A percentile compares a stretch with the other conserved stretches of the same genome.
These are phyloP conservation scores for Cucurbita pepo DNA, from an alignment of 306 rosid species.

Conservation along the genomic window DNA sequence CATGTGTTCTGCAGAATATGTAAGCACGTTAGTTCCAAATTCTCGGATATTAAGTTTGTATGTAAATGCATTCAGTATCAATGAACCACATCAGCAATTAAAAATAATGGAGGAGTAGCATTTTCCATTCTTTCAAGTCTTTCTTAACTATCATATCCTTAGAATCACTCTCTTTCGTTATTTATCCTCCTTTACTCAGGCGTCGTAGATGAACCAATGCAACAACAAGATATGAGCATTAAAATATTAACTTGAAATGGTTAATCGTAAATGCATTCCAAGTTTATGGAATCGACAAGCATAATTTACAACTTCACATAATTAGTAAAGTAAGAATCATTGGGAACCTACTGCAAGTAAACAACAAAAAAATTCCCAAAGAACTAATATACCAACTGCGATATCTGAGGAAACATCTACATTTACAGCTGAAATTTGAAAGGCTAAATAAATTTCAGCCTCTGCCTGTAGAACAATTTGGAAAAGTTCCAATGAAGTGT, in stretches of 20 bases:
- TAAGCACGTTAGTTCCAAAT: neutral
- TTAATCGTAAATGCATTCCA: neutral
- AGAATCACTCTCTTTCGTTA: too few species aligned
- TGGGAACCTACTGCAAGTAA: neutral
- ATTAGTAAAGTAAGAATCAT: neutral
- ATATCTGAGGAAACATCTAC: neutral
- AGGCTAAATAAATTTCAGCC: neutral
- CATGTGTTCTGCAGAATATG: slow-evolving; percentile 74
- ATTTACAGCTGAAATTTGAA: neutral
- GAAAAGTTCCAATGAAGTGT: neutral
- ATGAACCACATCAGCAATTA: neutral
- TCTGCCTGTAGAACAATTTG: neutral
- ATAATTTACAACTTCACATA: neutral
- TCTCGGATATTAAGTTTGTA: neutral
- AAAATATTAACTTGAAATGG: neutral
- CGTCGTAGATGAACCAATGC: neutral
- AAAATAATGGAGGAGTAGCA: too few species aligned
- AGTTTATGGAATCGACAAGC: neutral
- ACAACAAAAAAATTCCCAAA: neutral
- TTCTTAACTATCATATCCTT: too few species aligned
- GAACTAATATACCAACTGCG: neutral
- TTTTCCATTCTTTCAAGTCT: too few species aligned
- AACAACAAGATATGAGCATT: neutral
- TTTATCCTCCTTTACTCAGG: too few species aligned
- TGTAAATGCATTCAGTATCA: neutral